Base-by-base conservation (phyloP, 129 eudicot genomes). In the Escallonia rubra region DNA sequence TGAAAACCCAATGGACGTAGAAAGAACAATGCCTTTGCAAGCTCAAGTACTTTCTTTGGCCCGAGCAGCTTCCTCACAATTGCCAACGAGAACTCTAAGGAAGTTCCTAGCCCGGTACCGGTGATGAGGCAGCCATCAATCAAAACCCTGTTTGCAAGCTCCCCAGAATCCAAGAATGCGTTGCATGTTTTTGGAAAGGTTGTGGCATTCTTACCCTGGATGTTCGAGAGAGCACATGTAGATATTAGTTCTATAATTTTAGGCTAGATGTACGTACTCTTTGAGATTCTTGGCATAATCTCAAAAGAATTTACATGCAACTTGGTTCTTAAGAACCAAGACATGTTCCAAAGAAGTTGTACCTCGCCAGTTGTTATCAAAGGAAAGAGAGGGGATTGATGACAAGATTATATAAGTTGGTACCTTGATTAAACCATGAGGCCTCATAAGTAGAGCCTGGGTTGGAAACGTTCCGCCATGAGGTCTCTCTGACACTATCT, bases 171-270 rank as follows among this genome's bases (percentile, higher is more conserved):
- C 2, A 80, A 78, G 4, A 82, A 69, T 63, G 78, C 74, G 71
- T 78, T 73, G 78, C 87, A 82, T 80, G 78, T 6, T 41, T 83
- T 78, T 8, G 87, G 87, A 58, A 78, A 82, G 2, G 83, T 83
- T 65, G 87, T 82, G 2, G 87, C 87, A 72, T 82, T 78, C 72
- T 82, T 82, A 53, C 81, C 87, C 87, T 82, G 78, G 15, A 61
- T 23, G 51, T 43, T 23, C 16, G 34, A n/a, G 34, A 23, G 34
- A 23, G 34, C 34, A 23, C 34, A 23, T 23, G 34, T 23, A 23
- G 34, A 23, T 23, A 23, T 23, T 23, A 23, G 34, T 23, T 1
- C 34, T 23, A 0, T 23, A 23, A 23, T 23, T 23, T 23, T 23
- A 42, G 34, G 34, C 34, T 23, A 23, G 34, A 23, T 23, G 34